phyloP scores from a whole-genome alignment of 768 basidiomycete species.

The Boletellus ananas region DNA sequence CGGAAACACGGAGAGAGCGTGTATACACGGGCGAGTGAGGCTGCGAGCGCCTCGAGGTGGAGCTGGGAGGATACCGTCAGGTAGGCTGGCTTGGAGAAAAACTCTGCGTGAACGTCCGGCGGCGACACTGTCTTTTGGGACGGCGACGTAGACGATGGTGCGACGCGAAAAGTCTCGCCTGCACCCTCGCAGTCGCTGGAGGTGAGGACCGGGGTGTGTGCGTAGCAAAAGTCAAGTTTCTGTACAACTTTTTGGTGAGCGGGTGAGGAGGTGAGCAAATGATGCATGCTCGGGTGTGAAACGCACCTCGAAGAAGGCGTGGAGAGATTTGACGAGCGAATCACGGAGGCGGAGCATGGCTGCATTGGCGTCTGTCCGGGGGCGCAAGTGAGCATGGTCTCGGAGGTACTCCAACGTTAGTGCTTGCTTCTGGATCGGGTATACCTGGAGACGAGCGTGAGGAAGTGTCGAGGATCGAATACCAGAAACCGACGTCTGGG shows the following conservation, averaged over 20 bases:
- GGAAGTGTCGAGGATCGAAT: background rate
- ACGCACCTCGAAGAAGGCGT: conserved; percentile 70
- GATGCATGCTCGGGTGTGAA: background rate
- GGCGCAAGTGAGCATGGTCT: conserved; percentile 83
- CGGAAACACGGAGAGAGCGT: conserved; percentile 93
- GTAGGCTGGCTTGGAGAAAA: conserved; percentile 74
- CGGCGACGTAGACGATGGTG: conserved; percentile 28
- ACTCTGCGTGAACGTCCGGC: conserved; percentile 39
- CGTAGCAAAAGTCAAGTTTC: conserved; percentile 74
- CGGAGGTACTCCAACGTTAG: conserved; percentile 77
- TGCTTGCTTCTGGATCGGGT: conserved; percentile 90
- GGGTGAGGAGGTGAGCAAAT: conserved; percentile 1
- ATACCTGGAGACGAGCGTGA: conserved; percentile 45
- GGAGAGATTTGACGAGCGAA: conserved; percentile 50
- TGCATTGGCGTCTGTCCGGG: conserved; percentile 67
- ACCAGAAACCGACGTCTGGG: conserved; percentile 41
- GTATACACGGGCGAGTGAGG: conserved; percentile 78
- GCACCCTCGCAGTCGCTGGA: conserved; percentile 94
- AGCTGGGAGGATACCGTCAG: conserved; percentile 96
- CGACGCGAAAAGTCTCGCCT: conserved; percentile 83
- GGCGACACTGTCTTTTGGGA: conserved; percentile 2
- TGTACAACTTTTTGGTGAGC: conserved; percentile 32
- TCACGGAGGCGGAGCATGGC: conserved; percentile 76
- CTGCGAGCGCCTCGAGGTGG: conserved; percentile 85
- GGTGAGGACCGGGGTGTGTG: conserved; percentile 86